Conservation (phyloP, 2,329 filamentous ascomycete genomes). For the Arthrinium phaeospermum region DNA sequence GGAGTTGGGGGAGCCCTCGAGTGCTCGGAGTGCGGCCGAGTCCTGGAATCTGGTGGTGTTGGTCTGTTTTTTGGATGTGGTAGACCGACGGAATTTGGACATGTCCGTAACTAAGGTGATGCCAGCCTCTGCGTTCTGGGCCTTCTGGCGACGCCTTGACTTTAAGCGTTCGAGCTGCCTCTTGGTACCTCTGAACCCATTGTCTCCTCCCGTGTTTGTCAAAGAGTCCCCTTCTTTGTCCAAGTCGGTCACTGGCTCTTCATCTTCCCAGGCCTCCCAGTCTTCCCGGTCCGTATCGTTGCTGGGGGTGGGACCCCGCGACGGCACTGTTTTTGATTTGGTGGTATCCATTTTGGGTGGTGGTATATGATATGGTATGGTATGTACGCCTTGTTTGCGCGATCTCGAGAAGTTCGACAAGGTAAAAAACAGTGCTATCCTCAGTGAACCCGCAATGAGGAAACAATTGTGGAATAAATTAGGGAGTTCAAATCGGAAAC, state of each 20-base stretch:
- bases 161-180: slow-evolving; percentile 20
- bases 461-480: slow-evolving; percentile 22
- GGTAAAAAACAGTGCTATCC: slow-evolving; percentile 28
- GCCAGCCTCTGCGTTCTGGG: slow-evolving; percentile 64
- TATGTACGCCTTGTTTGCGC: slow-evolving; percentile 7
- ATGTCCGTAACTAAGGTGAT: slow-evolving; percentile 76
- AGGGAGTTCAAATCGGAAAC: slow-evolving; percentile 12
- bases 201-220: slow-evolving; percentile 31
- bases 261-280: slow-evolving; percentile 36
- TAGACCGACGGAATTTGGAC: slow-evolving; percentile 54
- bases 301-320: slow-evolving; percentile 27
- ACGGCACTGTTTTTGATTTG: slow-evolving; percentile 30
- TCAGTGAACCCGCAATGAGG: slow-evolving; percentile 35
- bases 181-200: slow-evolving; percentile 24
- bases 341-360: slow-evolving; percentile 32
- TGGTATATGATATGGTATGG: slow-evolving; percentile 24
- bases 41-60: slow-evolving; percentile 59
- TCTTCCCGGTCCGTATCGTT: slow-evolving; percentile 40
- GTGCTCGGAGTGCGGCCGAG: slow-evolving; percentile 62
- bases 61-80: slow-evolving; percentile 41
- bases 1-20: slow-evolving; percentile 61
- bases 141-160: slow-evolving; percentile 31
- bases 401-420: slow-evolving; percentile 23
- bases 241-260: slow-evolving; percentile 26
- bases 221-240: slow-evolving; percentile 29